Percentiles rank a stretch among this genome's conserved stretches.
These are phyloP conservation scores for Candida koratica DNA, from an alignment of 805 yeast species.

Conservation along the genomic window DNA sequence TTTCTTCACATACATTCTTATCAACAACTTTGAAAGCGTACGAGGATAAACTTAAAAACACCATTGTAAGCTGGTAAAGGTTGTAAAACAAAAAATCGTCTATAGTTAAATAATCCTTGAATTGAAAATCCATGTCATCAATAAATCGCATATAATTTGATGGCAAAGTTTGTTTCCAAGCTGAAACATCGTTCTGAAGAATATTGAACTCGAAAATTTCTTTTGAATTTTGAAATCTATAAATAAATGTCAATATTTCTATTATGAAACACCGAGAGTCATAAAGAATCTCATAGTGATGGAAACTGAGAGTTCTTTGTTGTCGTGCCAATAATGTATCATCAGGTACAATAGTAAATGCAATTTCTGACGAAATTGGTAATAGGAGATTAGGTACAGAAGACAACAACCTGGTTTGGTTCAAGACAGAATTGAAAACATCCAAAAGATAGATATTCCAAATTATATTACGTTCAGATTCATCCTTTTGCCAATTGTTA, in stretches of 20 bases:
- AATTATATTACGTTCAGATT: slow-evolving; percentile 1
- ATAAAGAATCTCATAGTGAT: slow-evolving; percentile 5
- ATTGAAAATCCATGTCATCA: slow-evolving; percentile 3
- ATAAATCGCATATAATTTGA: slow-evolving; percentile 3
- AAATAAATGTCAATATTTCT: slow-evolving; percentile 4
- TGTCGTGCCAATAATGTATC: background rate
- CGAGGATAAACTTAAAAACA: background rate
- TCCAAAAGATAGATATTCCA: slow-evolving; percentile 7
- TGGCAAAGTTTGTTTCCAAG: slow-evolving; percentile 6
- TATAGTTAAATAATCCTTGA: slow-evolving; percentile 7
- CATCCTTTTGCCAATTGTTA: background rate
- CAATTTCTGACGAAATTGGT: slow-evolving; percentile 3
- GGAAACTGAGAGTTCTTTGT: slow-evolving; percentile 3
- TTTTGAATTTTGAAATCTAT: slow-evolving; percentile 1
- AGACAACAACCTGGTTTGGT: background rate
- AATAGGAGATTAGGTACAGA: background rate
- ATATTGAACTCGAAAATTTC: background rate
- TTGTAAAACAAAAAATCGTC: slow-evolving; percentile 3
- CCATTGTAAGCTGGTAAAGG: slow-evolving; percentile 3
- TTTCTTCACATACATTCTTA: background rate
- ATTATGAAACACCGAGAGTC: slow-evolving; percentile 8
- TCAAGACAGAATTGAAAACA: background rate
- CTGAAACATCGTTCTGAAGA: background rate
- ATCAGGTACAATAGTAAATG: background rate
- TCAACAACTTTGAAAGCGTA: background rate